These are phyloP conservation scores for Crepidotus variabilis DNA, from an alignment of 768 basidiomycete species.

Conservation along the genomic window DNA sequence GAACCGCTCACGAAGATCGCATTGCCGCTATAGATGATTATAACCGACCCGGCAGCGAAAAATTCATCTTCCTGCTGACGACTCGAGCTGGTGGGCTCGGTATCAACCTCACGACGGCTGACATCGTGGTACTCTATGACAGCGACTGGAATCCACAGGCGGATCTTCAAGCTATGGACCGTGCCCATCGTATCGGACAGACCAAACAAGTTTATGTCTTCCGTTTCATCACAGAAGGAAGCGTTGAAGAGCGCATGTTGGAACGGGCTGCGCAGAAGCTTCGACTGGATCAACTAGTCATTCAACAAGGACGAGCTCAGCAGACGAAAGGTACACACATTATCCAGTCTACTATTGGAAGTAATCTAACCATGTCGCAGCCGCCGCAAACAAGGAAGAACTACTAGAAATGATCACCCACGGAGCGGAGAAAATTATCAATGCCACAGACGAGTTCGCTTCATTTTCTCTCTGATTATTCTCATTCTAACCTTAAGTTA, in stretches of 20 bases:
- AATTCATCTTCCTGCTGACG: constrained; percentile 94
- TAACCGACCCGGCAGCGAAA: constrained; percentile 91
- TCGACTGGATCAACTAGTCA: constrained; percentile 8
- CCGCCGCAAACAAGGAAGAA: constrained; percentile 93
- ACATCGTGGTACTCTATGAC: constrained; percentile 93
- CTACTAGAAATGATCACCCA: constrained; percentile 97
- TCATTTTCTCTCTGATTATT: not conserved
- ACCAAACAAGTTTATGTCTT: constrained; percentile 61
- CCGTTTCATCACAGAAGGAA: constrained; percentile 94
- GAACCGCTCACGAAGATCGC: constrained; percentile 95
- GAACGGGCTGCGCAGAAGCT: constrained; percentile 7
- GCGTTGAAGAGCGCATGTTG: constrained; percentile 41
- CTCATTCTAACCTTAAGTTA: constrained; percentile 21
- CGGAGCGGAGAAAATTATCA: constrained; percentile 96
- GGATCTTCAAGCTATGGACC: constrained; percentile 98
- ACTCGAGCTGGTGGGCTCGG: constrained; percentile 97
- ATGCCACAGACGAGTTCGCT: constrained; percentile 65
- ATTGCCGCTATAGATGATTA: constrained; percentile 96
- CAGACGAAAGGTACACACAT: constrained; percentile 1
- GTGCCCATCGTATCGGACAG: constrained; percentile 41
- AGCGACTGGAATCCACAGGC: constrained; percentile 99
- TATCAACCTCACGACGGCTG: constrained; percentile 93
- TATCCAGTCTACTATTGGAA: not conserved
- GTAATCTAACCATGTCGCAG: constrained; percentile 29
- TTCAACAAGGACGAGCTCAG: constrained; percentile 7